Evolutionary conservation across 257 asterid genomes (phyloP), one percentile per base, ranked within the genome.

Genomic region (Coffea eugenioides): DNA sequence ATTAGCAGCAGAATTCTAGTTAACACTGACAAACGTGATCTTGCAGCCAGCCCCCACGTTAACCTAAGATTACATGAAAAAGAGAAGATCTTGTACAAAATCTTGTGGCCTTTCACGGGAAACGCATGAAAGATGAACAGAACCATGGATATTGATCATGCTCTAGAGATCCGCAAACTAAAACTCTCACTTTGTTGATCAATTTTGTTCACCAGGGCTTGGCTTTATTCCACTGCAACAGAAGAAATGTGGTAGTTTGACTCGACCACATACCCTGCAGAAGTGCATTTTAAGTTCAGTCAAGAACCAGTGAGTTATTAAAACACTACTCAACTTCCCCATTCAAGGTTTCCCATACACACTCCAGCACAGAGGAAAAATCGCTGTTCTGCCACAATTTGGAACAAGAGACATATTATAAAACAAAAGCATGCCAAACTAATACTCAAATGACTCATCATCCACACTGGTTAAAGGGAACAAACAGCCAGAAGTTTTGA

Each of bases 211-310:
- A 25, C 86, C 93, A 13, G 94, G 91, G 75, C 86, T 90, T 79
- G 71, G 91, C 86, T 83, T 90, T 62, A 91, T 84, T 83, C 97
- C 98, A 54, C 97, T 87, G 94, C 98, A 94, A 80, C 98, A 94
- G 85, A 85, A 94, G 90, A 89, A 91, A 88, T 94, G 98, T 52
- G 97, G 98, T 65, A 94, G 88, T 86, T 96, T 96, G 45, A 91
- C 99, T 80, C 91, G 92, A 65, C 99, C 98, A 8, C 99, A 96
- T 8, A 74, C 97, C 94, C 99, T 96, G 90, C 80, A 82, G 73
- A 84, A 23, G 45, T 27, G 27, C 61, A 79, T 6, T n/a, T 10
- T n/a, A 66, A 52, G 10, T 13, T 41, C 18, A 74, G 68, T 80
- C 57, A 69, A 49, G 12, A 57, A 56, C 16, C 46, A 31, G 7